Base-by-base conservation (phyloP, 2,329 filamentous ascomycete species). In the Trichoderma gracile region DNA sequence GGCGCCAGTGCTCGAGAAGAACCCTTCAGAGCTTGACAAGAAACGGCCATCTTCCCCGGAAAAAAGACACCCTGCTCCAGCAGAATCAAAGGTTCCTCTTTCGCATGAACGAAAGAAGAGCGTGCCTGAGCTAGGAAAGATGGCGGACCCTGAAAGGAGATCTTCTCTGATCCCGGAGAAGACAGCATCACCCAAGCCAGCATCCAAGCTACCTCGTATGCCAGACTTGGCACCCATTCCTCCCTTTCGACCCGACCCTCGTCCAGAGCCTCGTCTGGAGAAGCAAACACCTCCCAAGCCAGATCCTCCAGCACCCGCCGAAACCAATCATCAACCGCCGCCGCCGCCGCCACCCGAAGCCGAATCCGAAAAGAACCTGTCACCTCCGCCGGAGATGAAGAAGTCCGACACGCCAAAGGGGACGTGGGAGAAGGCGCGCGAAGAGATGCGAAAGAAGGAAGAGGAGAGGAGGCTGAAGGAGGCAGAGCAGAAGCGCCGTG, bases 401-500 rank as follows among this genome's bases (percentile, higher is more conserved):
- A 64, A 63, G 33, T 15, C 61, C 6, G 61, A 64, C 14, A 57
- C 61, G 12, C 61, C 61, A 27, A 64, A 64, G 46, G 64, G 80
- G 9, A 79, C 84, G 0, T 90, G 88, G 88, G 87, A 90, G 69
- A 89, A 86, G 73, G 88, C 87, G 3, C 80, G 88, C 61, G 88
- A 91, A 71, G 88, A 90, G 68, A 89, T 84, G 21, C 80, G 84
- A 49, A 83, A 80, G 65, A 82, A 83, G 63, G 87, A 89, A 68
- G 87, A 88, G 68, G 86, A 89, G 68, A 85, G 86, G 12, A 88
- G 82, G 70, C 78, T 78, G 2, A 83, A 80, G 67, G 85, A 87
- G 67, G 86, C 84, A 3, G 87, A 89, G 67, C 82, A 84, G 67
- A 85, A 85, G 68, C 80, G 82, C 67, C 82, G 81, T 46, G 84